Percentiles rank a stretch among this genome's conserved stretches.
These are phyloP conservation scores for Tricholoma sp. DNA, from an alignment of 768 basidiomycete genomes.

Conservation along the genomic window DNA sequence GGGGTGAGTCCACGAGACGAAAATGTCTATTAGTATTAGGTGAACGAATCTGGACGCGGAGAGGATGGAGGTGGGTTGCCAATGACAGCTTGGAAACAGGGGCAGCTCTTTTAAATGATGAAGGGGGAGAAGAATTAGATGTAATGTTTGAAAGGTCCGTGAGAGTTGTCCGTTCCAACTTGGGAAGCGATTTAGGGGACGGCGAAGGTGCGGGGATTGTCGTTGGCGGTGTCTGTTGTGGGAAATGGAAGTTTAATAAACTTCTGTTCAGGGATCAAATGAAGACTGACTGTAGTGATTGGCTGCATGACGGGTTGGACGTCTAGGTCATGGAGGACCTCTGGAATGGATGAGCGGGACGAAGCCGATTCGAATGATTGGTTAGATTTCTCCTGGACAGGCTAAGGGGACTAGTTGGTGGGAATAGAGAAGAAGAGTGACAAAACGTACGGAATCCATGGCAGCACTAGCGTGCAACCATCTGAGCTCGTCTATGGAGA, in stretches of 20 bases:
- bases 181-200: not conserved
- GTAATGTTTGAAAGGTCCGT: not conserved
- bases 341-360: not conserved
- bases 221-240: conserved; percentile 10
- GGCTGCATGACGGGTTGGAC: not conserved
- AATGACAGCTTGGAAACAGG: conserved; percentile 4
- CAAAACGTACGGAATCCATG: conserved; percentile 8
- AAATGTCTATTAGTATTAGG: conserved; percentile 13
- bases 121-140: conserved; percentile 4
- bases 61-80: conserved; percentile 4
- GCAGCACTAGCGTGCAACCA: conserved; percentile 41
- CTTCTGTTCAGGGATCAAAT: not conserved
- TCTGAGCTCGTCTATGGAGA: conserved; percentile 42
- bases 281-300: not conserved
- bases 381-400: not conserved
- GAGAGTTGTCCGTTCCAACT: not conserved
- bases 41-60: conserved; percentile 1
- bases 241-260: conserved; percentile 4
- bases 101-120: conserved; percentile 7
- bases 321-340: not conserved
- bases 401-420: not conserved
- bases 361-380: not conserved
- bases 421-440: no score
- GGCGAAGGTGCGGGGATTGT: conserved; percentile 7
- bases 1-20: conserved; percentile 8